Percentiles rank a stretch among this genome's conserved stretches.
Evolutionary conservation across 78 protist genomes (phyloP).

Genomic region (Dictyostelium citrinum): DNA sequence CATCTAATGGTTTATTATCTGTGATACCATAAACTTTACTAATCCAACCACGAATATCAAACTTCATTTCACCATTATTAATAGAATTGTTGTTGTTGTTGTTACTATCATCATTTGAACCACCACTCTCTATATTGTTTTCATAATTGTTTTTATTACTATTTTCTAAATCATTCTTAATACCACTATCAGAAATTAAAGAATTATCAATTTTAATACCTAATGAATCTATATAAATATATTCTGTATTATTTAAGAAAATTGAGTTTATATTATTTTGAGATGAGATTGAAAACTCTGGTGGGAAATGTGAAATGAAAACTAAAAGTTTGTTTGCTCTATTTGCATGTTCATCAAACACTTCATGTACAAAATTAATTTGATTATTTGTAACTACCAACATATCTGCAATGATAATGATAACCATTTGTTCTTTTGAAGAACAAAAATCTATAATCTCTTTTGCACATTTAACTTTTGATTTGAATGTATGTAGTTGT

Average conservation of each 20-base stretch:
- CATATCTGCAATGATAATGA: slow-evolving; percentile 48
- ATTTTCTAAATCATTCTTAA: neutral
- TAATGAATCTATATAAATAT: slow-evolving; percentile 4
- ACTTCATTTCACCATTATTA: neutral
- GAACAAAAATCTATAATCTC: neutral
- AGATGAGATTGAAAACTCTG: slow-evolving; percentile 24
- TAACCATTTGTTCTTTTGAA: neutral
- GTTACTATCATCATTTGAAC: neutral
- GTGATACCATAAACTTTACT: slow-evolving; percentile 10
- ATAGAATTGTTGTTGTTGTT: neutral
- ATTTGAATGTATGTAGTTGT: neutral
- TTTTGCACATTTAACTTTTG: neutral
- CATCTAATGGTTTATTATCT: neutral
- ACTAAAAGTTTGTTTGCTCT: neutral
- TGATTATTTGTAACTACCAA: slow-evolving; percentile 17
- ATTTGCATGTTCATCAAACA: neutral
- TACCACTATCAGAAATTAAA: neutral
- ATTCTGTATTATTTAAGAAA: slow-evolving; percentile 7
- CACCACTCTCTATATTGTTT: neutral
- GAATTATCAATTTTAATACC: slow-evolving; percentile 6
- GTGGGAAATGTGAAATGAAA: slow-evolving; percentile 60
- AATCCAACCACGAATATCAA: slow-evolving; percentile 37
- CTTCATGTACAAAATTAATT: slow-evolving; percentile 18
- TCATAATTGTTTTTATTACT: neutral
- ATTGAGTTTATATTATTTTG: slow-evolving; percentile 29